Evolutionary conservation across 2,329 filamentous ascomycete genomes (phyloP).

Genomic region (Xylariaceae sp.): DNA sequence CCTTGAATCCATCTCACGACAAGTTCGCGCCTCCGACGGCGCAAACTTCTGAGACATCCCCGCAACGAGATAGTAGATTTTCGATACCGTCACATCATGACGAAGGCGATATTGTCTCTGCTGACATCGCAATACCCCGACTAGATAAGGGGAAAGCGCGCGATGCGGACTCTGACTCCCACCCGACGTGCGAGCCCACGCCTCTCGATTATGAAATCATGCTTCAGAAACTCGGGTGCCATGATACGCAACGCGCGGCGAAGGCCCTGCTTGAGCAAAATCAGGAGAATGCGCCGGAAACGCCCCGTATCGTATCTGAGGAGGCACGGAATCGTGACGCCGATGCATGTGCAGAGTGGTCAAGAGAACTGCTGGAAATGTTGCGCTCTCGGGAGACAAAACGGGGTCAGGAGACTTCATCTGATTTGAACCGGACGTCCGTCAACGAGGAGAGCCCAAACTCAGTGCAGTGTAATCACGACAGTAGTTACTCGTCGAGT

Average conservation of each 20-base stretch:
- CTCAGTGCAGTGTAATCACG: background rate
- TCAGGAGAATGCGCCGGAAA: too few species aligned
- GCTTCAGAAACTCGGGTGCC: too few species aligned
- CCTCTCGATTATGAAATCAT: too few species aligned
- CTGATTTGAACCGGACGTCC: background rate
- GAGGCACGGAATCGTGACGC: background rate
- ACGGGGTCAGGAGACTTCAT: background rate
- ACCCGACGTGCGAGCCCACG: background rate
- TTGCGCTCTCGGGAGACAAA: too few species aligned
- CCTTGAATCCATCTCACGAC: constrained; percentile 11
- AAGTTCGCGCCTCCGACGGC: background rate
- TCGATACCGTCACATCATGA: background rate
- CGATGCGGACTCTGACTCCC: background rate
- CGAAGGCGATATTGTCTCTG: background rate
- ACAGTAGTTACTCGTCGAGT: constrained; percentile 9
- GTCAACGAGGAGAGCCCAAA: background rate
- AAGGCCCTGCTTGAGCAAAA: too few species aligned
- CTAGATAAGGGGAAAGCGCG: constrained; percentile 15
- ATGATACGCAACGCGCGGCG: too few species aligned
- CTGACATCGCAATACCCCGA: background rate
- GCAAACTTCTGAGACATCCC: background rate
- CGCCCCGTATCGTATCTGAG: too few species aligned
- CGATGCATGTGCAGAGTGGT: background rate
- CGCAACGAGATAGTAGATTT: background rate
- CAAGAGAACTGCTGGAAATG: too few species aligned